A percentile compares a stretch with the other conserved stretches of the same genome.
Evolutionary conservation across 805 yeast species (phyloP).

Genomic region (Metschnikowia gelsemii): DNA sequence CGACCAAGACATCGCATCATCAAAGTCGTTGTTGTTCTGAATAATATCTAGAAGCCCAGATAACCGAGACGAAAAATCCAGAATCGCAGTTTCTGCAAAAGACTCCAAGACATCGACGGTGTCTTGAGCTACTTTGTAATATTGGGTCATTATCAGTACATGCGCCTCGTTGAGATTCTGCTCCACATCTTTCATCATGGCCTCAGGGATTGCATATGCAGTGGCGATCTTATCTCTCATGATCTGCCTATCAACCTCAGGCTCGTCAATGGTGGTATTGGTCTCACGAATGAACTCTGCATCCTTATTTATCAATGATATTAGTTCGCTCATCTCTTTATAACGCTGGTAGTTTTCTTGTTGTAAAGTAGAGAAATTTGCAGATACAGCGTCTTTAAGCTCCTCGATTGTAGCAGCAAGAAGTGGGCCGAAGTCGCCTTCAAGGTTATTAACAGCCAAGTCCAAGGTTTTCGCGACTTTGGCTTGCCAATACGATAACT

Average conservation of each 20-base stretch:
- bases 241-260: slow-evolving; percentile 30
- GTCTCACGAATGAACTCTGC: slow-evolving; percentile 28
- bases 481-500: slow-evolving; percentile 32
- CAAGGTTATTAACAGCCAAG: slow-evolving; percentile 34
- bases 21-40: slow-evolving; percentile 14
- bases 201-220: slow-evolving; percentile 26
- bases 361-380: slow-evolving; percentile 30
- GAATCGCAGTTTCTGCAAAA: slow-evolving; percentile 65
- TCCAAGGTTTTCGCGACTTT: slow-evolving; percentile 36
- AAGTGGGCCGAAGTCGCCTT: slow-evolving; percentile 31
- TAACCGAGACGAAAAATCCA: slow-evolving; percentile 62
- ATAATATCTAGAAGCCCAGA: slow-evolving; percentile 44
- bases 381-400: slow-evolving; percentile 27
- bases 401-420: slow-evolving; percentile 26
- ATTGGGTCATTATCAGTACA: slow-evolving; percentile 27
- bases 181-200: slow-evolving; percentile 25
- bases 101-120: slow-evolving; percentile 70
- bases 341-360: slow-evolving; percentile 30
- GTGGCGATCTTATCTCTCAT: slow-evolving; percentile 35
- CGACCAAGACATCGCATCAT: slow-evolving; percentile 25
- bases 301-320: slow-evolving; percentile 35
- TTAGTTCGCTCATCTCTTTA: slow-evolving; percentile 31
- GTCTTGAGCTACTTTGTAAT: slow-evolving; percentile 34
- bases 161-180: slow-evolving; percentile 28
- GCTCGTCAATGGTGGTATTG: slow-evolving; percentile 14